A percentile compares a stretch with the other conserved stretches of the same genome.
Evolutionary conservation across 768 basidiomycete species (phyloP).

Genomic region (Lepiota venenata): DNA sequence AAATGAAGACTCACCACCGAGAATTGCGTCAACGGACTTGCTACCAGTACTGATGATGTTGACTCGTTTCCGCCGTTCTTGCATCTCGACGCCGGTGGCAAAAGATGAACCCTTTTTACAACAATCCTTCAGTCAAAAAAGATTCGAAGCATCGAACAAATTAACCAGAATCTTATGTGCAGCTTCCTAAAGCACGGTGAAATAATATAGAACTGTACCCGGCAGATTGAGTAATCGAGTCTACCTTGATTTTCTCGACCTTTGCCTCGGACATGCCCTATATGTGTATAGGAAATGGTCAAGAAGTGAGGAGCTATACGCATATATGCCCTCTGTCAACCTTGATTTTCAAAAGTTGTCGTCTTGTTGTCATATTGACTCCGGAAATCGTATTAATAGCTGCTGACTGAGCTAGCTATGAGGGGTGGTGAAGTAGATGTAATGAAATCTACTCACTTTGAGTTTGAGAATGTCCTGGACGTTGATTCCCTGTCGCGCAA

Average conservation of each 20-base stretch:
- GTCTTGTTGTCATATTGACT: constrained; percentile 87
- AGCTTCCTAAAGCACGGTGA: constrained; percentile 62
- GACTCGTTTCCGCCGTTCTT: constrained; percentile 80
- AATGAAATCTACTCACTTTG: constrained; percentile 50
- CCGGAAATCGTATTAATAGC: constrained; percentile 84
- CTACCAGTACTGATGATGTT: constrained; percentile 88
- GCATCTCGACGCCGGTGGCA: constrained; percentile 87
- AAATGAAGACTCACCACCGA: constrained; percentile 60
- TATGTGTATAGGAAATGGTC: constrained; percentile 1
- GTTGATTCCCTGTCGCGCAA: constrained; percentile 73
- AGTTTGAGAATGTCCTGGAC: constrained; percentile 94
- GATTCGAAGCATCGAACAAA: neutral
- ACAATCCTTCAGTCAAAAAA: constrained; percentile 1
- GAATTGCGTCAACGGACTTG: constrained; percentile 83
- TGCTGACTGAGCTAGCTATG: constrained; percentile 46
- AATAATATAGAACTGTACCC: constrained; percentile 26
- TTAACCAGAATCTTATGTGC: constrained; percentile 81
- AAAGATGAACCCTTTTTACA: constrained; percentile 79
- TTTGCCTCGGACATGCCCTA: constrained; percentile 97
- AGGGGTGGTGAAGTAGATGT: constrained; percentile 8
- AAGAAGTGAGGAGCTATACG: constrained; percentile 5
- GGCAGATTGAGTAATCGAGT: neutral
- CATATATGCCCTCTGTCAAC: constrained; percentile 34
- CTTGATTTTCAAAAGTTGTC: constrained; percentile 93
- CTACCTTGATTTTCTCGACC: constrained; percentile 88